phyloP scores from a whole-genome alignment of 768 basidiomycete species.

The Hygrocybe coccinea region DNA sequence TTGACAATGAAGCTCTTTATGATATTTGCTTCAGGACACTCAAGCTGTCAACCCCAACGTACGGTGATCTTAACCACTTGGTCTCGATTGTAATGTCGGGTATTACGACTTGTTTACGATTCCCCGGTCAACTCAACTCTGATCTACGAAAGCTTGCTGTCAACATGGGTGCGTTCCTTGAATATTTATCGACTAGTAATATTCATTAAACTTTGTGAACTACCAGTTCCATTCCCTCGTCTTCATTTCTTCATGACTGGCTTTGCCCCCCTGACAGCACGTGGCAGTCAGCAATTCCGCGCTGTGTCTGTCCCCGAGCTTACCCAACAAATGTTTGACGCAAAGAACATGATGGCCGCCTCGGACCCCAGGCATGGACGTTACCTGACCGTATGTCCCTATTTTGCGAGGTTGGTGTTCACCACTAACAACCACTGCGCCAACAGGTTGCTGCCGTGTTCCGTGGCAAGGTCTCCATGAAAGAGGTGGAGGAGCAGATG shows the following conservation, averaged over 20 bases:
- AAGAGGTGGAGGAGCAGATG: conserved; percentile 99
- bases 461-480: conserved; percentile 99
- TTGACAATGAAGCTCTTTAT: conserved; percentile 98
- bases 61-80: conserved; percentile 96
- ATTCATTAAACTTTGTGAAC: background rate
- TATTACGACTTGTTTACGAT: conserved; percentile 96
- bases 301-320: conserved; percentile 96
- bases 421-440: background rate
- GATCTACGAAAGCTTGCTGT: conserved; percentile 97
- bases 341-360: conserved; percentile 99
- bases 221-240: conserved; percentile 91
- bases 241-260: conserved; percentile 99
- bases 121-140: conserved; percentile 99
- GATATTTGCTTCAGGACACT: conserved; percentile 99
- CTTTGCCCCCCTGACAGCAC: conserved; percentile 89
- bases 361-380: conserved; percentile 95
- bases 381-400: conserved; percentile 77
- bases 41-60: conserved; percentile 92
- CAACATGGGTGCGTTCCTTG: conserved; percentile 82
- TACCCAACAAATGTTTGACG: conserved; percentile 99
- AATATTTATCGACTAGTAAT: background rate
- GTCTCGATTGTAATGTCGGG: conserved; percentile 99
- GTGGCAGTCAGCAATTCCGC: conserved; percentile 92
- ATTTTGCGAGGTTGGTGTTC: background rate
- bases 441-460: conserved; percentile 84